Base-by-base conservation (phyloP, 352 stramenopile genomes). In the Phytophthora cryptogea region DNA sequence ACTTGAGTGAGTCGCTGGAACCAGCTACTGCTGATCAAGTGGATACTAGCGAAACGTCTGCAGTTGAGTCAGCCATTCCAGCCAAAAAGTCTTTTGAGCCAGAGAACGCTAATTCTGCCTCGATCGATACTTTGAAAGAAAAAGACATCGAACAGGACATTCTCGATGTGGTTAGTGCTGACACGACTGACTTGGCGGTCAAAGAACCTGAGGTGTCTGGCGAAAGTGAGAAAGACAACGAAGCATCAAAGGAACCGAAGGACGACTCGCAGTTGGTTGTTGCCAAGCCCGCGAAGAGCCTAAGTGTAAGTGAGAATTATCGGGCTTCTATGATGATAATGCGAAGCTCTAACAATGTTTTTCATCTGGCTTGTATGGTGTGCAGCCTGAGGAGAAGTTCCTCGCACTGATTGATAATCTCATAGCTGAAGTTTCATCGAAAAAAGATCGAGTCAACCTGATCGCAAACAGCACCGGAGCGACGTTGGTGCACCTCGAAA, bases 391-490 rank as follows among this genome's bases (percentile, higher is more conserved):
- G 57, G 64, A 84, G 39, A 81, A 81, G 37, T 88, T 92, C 14
- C 45, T 89, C 28, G 35, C 63, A 7, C 62, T 90, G 10, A 59
- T 92, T 23, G 72, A 92, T 26, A 62, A 54, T 9, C 59, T 90
- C 40, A 89, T 92, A 49, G 67, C 68, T 1, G 76, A 89, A 50
- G 70, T 92, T 0, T 83, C 76, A 2, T 86, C 76, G 9, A 82
- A 79, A 52, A 63, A 70, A n/a, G 68, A 88, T 23, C 64, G 83
- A 11, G 70, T 78, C 46, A 64, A 79, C 9, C 43, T 92, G 32
- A 84, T 92, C 2, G 78, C 78, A 0, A 89, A 88, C 62, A 90
- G 75, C 36, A 92, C 83, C 0, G 83, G 83, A 4, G 83, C 80
- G 5, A 85, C 77, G n/a, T 47, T 92, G 10, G 83, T 92, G 11